These are phyloP conservation scores for Lasiodiplodia hormozganensis DNA, from an alignment of 2,329 filamentous ascomycete species.

Conservation along the genomic window DNA sequence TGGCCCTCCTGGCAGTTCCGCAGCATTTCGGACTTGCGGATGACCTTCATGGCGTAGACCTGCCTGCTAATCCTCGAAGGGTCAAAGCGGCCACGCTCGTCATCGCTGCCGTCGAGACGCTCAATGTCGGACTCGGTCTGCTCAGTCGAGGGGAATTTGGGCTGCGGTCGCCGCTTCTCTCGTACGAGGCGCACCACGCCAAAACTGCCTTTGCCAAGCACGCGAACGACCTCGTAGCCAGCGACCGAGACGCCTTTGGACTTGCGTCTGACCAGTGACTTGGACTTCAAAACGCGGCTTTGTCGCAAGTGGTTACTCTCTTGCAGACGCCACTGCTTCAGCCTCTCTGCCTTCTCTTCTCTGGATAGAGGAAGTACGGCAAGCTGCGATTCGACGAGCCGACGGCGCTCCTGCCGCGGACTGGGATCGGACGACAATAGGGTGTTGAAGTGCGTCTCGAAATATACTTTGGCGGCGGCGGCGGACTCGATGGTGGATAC, in stretches of 20 bases:
- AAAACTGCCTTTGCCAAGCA: constrained; percentile 93
- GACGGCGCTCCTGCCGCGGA: constrained; percentile 66
- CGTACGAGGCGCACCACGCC: constrained; percentile 87
- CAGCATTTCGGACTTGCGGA: constrained; percentile 92
- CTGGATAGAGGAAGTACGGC: constrained; percentile 61
- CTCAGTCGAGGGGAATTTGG: constrained; percentile 23
- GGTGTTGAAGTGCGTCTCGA: constrained; percentile 85
- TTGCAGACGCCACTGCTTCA: constrained; percentile 66
- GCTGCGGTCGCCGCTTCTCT: constrained; percentile 56
- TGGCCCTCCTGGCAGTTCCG: constrained; percentile 91
- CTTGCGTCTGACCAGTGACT: constrained; percentile 57
- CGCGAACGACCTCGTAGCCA: constrained; percentile 80
- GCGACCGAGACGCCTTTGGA: constrained; percentile 61
- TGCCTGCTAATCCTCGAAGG: constrained; percentile 54
- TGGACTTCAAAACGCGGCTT: constrained; percentile 71
- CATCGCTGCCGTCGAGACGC: constrained; percentile 30
- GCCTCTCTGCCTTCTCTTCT: constrained; percentile 62
- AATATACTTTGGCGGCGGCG: constrained; percentile 81
- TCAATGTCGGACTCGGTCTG: constrained; percentile 32
- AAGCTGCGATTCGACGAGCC: constrained; percentile 69
- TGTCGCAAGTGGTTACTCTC: constrained; percentile 81
- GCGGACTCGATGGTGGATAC: constrained; percentile 75
- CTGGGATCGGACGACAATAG: constrained; percentile 62
- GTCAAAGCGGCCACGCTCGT: constrained; percentile 14
- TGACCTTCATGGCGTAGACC: constrained; percentile 96